Base-by-base conservation (phyloP, 306 rosid genomes). In the Fragaria ananassa region DNA sequence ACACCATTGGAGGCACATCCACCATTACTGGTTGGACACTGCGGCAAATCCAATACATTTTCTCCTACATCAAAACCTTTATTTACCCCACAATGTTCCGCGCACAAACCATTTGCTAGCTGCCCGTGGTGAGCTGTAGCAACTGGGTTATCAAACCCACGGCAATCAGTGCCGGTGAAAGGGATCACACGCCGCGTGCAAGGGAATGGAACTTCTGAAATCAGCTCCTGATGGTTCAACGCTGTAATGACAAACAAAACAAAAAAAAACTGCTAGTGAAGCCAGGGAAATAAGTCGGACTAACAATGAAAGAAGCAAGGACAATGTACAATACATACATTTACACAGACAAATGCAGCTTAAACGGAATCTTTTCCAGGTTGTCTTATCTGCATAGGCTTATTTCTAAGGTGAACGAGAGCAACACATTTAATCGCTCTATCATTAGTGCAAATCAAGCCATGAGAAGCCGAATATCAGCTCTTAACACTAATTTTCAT, bases 131-230 rank as follows among this genome's bases (percentile, higher is more conserved):
- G 74, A 58, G 83, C 72, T 54, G 76, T 83, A n/a, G 75, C 68
- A 81, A 70, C 87, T 23, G 78, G 72, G 62, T 85, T 74, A 41
- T 81, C 85, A 57, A 70, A 80, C 65, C 78, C 80, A 74, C 81
- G 69, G 73, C 81, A 80, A 17, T 41, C 76, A 50, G 61, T 64
- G 68, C 78, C 79, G 15, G 88, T 74, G 53, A 78, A 81, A 77
- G 89, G 92, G 81, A 81, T 39, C 17, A 39, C 56, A 11, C 76
- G 76, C 10, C 72, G 89, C 6, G 76, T 75, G 44, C 72, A 74
- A 12, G 88, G 82, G 68, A 85, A 79, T 65, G 79, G 74, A 63
- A 81, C 85, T 63, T 78, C 89, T 2, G 88, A 83, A 83, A 86
- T 47, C 21, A 78, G 71, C 37, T 78, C 88, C 19, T 87, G 88